Base-by-base conservation (phyloP, 2,329 filamentous ascomycete genomes). In the Dactylonectria macrodidyma region DNA sequence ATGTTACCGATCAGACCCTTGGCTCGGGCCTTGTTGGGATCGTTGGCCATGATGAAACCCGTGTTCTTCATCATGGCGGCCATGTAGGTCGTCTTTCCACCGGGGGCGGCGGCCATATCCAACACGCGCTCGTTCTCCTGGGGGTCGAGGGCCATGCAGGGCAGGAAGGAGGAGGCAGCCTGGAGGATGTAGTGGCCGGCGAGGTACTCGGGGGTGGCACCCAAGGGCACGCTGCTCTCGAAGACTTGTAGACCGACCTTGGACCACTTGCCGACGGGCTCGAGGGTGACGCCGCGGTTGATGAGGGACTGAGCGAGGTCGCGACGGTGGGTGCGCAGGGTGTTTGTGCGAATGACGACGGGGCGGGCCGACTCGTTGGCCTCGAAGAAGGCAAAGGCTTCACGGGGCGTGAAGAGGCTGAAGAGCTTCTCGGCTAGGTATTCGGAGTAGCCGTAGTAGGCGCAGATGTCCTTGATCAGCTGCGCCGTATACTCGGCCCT, bases 1-100 rank as follows among this genome's bases (percentile, higher is more conserved):
- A 98, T 94, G 85, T 99, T 98, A 84, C 96, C 96, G 73, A 99
- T 98, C 61, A 99, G 86, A 92, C 94, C 96, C 85, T 98, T 98
- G 57, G 95, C 90, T 89, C 96, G 93, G 67, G 91, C 86, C 82
- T 97, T 97, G 86, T 93, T 98, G 75, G 93, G 91, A 89, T 99
- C 96, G 86, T 99, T 99, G 79, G 96, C 95, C 78, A 99, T 94
- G 73, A 99, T 92, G 74, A 93, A 92, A 63, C 96, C 96, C 0
- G 95, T 98, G 83, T 99, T 99, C 83, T 82, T 95, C 95, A 98
- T 98, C 78, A 98, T 84, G 0, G 95, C 95, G n/a, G 95, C 94
- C 80, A 97, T 92, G 82, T 98, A 94, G 7, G 95, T 98, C 10
- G 95, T 97, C 84, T 98, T 98, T 82, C 95, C 95, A 84, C 95